These are phyloP conservation scores for Lichtheimia ramosa DNA, from an alignment of 371 early-diverging fungal genomes.

Conservation along the genomic window DNA sequence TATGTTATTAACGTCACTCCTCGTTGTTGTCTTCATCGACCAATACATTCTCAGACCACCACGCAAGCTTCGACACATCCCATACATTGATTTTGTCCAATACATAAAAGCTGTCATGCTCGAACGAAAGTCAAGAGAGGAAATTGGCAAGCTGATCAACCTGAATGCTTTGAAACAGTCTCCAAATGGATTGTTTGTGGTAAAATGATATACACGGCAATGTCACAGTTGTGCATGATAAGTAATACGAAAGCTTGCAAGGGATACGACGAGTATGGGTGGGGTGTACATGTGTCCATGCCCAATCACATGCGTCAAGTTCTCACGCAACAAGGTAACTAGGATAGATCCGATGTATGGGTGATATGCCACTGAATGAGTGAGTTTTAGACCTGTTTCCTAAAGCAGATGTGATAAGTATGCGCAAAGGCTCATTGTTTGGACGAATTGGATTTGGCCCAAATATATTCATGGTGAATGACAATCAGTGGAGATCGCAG, in stretches of 20 bases:
- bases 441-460: conserved; percentile 20
- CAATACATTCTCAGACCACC: conserved; percentile 1
- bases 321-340: conserved; percentile 12
- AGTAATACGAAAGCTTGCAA: not conserved
- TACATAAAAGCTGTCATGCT: not conserved
- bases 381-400: conserved; percentile 12
- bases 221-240: not conserved
- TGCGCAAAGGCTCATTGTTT: conserved; percentile 16
- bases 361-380: not conserved
- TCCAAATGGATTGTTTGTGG: not conserved
- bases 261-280: conserved; percentile 8
- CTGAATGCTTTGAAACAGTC: not conserved
- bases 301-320: conserved; percentile 5
- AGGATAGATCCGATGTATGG: not conserved
- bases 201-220: not conserved
- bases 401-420: conserved; percentile 10
- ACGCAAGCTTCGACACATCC: conserved; percentile 4
- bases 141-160: too few species aligned
- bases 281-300: conserved; percentile 9
- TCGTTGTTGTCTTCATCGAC: too few species aligned
- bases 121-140: not conserved
- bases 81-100: not conserved
- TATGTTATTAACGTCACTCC: too few species aligned
- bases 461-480: conserved; percentile 28
- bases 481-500: conserved; percentile 28